These are phyloP conservation scores for Colletotrichum sp. DNA, from an alignment of 2,329 filamentous ascomycete species.

Conservation along the genomic window DNA sequence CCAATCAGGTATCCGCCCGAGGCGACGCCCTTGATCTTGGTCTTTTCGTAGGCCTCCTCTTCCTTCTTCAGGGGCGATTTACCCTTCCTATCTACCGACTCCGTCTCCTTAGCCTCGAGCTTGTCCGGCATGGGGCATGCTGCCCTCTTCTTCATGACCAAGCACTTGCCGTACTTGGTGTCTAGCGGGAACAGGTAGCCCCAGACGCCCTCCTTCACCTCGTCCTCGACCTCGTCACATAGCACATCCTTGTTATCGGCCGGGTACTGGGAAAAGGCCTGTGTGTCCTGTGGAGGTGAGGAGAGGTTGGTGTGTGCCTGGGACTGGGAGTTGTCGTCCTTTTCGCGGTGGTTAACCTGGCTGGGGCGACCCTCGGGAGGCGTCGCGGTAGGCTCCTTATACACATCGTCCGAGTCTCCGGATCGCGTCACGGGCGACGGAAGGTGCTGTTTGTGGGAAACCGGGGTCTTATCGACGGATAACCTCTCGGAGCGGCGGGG, in stretches of 20 bases:
- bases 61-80: conserved; percentile 57
- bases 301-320: conserved; percentile 43
- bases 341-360: conserved; percentile 56
- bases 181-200: conserved; percentile 90
- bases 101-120: conserved; percentile 42
- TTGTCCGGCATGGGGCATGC: conserved; percentile 68
- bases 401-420: conserved; percentile 47
- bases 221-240: conserved; percentile 84
- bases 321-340: conserved; percentile 52
- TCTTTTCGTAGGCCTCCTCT: conserved; percentile 65
- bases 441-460: conserved; percentile 70
- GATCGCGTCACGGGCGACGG: conserved; percentile 80
- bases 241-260: conserved; percentile 74
- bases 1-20: conserved; percentile 91
- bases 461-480: conserved; percentile 62
- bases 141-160: conserved; percentile 76
- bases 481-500: conserved; percentile 79
- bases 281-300: conserved; percentile 68
- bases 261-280: conserved; percentile 71
- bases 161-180: conserved; percentile 67
- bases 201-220: conserved; percentile 87
- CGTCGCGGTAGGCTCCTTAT: conserved; percentile 75
- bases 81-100: conserved; percentile 40
- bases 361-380: conserved; percentile 67
- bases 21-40: conserved; percentile 65